These are phyloP conservation scores for Stereocaulon alpinum DNA, from an alignment of 495 filamentous ascomycete species.

Conservation along the genomic window DNA sequence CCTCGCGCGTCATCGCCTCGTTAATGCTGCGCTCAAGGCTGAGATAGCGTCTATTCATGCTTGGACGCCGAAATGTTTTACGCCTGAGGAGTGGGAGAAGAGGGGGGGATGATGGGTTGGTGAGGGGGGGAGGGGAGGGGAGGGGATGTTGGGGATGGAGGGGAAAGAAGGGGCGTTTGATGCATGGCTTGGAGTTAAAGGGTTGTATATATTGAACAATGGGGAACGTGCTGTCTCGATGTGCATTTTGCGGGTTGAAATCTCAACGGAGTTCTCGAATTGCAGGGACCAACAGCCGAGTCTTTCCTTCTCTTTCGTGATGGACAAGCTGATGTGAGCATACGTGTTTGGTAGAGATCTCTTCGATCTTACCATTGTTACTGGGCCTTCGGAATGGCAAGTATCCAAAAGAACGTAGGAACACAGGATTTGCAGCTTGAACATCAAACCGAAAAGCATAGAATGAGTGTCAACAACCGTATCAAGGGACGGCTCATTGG, in stretches of 20 bases:
- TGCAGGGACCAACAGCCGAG: too few species aligned
- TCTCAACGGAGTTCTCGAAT: too few species aligned
- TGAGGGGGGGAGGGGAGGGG: too few species aligned
- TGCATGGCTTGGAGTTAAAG: neutral
- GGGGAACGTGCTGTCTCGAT: too few species aligned
- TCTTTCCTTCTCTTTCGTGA: too few species aligned
- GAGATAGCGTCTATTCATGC: slow-evolving; percentile 95
- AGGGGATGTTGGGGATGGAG: neutral
- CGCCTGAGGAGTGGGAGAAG: slow-evolving; percentile 84
- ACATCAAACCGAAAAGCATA: neutral
- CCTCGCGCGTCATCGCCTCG: slow-evolving; percentile 78
- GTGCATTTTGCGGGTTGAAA: too few species aligned
- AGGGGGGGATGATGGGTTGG: slow-evolving; percentile 35
- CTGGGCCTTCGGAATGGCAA: too few species aligned
- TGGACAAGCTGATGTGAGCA: too few species aligned
- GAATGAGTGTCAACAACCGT: neutral
- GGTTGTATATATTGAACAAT: slow-evolving; percentile 1
- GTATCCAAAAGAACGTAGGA: too few species aligned
- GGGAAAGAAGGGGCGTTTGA: neutral
- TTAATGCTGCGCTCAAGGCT: slow-evolving; percentile 77
- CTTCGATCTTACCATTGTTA: neutral
- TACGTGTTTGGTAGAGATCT: too few species aligned
- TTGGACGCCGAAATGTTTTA: slow-evolving; percentile 97
- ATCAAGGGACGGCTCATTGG: too few species aligned
- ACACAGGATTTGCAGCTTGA: too few species aligned